Percentiles rank a stretch among this genome's conserved stretches.
Conservation (phyloP, 2,329 filamentous ascomycete species). For the Leptographium galeiforme region DNA sequence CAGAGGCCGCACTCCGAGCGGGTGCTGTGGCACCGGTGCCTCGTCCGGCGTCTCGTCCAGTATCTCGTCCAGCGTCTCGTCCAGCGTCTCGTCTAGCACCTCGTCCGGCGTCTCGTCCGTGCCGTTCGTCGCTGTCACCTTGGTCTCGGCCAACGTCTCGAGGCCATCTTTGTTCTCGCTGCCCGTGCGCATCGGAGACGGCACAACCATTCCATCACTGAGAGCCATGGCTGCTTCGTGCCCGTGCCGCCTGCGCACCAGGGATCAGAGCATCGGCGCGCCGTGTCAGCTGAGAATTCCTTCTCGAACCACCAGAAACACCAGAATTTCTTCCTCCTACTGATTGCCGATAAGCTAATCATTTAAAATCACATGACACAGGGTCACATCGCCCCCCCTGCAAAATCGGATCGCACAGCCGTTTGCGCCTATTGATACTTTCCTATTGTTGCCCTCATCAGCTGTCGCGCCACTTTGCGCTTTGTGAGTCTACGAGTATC, state of each 20-base stretch:
- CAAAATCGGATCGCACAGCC: too few species aligned
- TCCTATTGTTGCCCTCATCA: too few species aligned
- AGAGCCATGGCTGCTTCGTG: constrained; percentile 3
- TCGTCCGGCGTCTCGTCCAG: constrained; percentile 5
- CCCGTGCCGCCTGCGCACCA: not conserved
- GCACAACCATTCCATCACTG: not conserved
- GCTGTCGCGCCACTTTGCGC: too few species aligned
- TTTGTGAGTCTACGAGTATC: too few species aligned
- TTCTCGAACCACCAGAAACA: too few species aligned
- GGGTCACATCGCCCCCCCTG: not conserved
- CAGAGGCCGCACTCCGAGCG: constrained; percentile 70
- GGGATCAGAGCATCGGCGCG: not conserved
- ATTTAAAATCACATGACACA: not conserved
- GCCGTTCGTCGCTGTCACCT: too few species aligned
- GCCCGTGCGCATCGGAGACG: too few species aligned
- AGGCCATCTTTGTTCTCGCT: not conserved
- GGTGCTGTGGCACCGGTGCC: constrained; percentile 59
- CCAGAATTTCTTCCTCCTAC: not conserved
- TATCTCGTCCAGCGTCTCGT: too few species aligned
- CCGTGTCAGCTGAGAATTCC: too few species aligned
- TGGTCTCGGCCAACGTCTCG: not conserved
- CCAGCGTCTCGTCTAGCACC: too few species aligned
- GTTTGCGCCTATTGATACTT: too few species aligned
- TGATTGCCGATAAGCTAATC: not conserved
- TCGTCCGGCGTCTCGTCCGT: too few species aligned